These are phyloP conservation scores for Monosporozyma yasuniensis DNA, from an alignment of 805 yeast genomes.

Conservation along the genomic window DNA sequence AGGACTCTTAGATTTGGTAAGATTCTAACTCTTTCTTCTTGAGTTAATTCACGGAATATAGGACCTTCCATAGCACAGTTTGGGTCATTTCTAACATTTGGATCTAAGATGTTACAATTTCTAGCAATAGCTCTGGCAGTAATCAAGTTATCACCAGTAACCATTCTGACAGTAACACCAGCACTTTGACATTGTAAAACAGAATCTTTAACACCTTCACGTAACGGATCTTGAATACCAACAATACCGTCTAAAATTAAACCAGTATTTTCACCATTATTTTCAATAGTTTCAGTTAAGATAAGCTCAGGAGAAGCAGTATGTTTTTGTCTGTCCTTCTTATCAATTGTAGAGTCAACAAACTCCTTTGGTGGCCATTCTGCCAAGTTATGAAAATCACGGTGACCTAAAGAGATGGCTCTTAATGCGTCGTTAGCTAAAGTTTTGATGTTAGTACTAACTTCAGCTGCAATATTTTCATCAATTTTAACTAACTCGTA, in stretches of 20 bases:
- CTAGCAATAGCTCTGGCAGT: constrained; percentile 90
- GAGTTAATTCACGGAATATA: constrained; percentile 57
- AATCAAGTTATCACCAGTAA: constrained; percentile 88
- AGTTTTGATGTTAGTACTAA: constrained; percentile 38
- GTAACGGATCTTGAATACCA: constrained; percentile 92
- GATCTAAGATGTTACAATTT: constrained; percentile 62
- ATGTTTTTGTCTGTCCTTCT: not conserved
- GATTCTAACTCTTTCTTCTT: constrained; percentile 44
- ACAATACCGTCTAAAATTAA: constrained; percentile 63
- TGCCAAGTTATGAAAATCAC: constrained; percentile 42
- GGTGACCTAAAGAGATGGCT: constrained; percentile 81
- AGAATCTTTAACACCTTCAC: constrained; percentile 84
- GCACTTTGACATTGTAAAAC: constrained; percentile 79
- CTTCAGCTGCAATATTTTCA: constrained; percentile 25
- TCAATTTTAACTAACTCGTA: constrained; percentile 23
- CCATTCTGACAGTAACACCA: constrained; percentile 95
- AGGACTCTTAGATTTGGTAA: constrained; percentile 75
- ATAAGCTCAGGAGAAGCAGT: constrained; percentile 37
- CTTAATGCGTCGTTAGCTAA: constrained; percentile 77
- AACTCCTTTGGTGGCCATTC: constrained; percentile 64
- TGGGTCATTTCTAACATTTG: constrained; percentile 44
- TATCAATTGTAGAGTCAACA: constrained; percentile 14
- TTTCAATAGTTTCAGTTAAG: constrained; percentile 12
- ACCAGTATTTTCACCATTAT: constrained; percentile 24
- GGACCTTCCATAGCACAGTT: constrained; percentile 89